A percentile compares a stretch with the other conserved stretches of the same genome.
phyloP scores from a whole-genome alignment of 2,329 filamentous ascomycete genomes.

The Sphaerulina populicola region DNA sequence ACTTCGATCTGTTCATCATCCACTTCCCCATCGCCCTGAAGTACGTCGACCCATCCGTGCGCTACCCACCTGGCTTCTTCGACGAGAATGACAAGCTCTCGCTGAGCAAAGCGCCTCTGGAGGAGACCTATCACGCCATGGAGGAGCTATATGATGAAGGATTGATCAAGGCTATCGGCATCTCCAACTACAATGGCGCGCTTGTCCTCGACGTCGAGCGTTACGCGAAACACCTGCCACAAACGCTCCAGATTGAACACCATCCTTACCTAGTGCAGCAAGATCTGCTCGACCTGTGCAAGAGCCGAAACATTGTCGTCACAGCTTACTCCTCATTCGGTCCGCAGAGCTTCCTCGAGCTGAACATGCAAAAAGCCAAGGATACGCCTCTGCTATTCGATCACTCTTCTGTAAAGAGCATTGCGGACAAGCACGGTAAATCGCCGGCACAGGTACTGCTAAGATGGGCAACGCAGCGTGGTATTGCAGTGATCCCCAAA shows the following conservation, averaged over 20 bases:
- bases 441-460: conserved; percentile 73
- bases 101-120: conserved; percentile 61
- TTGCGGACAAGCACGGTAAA: conserved; percentile 63
- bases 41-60: conserved; percentile 70
- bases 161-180: conserved; percentile 64
- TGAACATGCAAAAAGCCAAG: conserved; percentile 61
- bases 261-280: conserved; percentile 79
- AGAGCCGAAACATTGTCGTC: conserved; percentile 61
- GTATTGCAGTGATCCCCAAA: conserved; percentile 76
- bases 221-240: conserved; percentile 65
- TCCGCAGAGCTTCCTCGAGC: conserved; percentile 68
- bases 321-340: conserved; percentile 83
- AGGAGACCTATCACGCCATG: conserved; percentile 77
- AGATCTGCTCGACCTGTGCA: conserved; percentile 60
- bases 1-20: conserved; percentile 74
- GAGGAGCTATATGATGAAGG: conserved; percentile 62
- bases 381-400: conserved; percentile 63
- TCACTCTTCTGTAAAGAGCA: conserved; percentile 53
- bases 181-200: conserved; percentile 75
- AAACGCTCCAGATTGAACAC: conserved; percentile 80
- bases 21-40: conserved; percentile 82
- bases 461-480: conserved; percentile 78
- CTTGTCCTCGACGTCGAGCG: conserved; percentile 71
- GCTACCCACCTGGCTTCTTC: conserved; percentile 73
- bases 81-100: conserved; percentile 55